Base-by-base conservation (phyloP, 176 grass and related monocot genomes). In the Bonia amplexicaulis region DNA sequence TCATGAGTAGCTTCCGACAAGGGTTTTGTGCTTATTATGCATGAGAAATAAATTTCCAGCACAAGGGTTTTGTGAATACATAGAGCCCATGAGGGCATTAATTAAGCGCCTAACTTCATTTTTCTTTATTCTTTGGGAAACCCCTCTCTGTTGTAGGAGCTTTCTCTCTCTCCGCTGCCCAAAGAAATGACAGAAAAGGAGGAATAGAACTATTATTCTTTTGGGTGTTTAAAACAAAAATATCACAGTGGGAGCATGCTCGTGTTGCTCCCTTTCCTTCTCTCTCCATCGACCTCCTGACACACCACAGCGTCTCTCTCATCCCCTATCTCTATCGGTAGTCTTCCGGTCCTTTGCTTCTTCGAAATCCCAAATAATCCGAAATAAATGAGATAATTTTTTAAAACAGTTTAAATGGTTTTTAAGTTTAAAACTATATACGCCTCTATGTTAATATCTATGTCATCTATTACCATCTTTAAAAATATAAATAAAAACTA, bases 211-310 rank as follows among this genome's bases (percentile, higher is more conserved):
- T 69, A 53, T 19, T 48, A 33, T 63, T 76, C 42, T 74, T 79
- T 73, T 85, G 45, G 41, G 41, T 69, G 19, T 13, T 61, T 26
- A n/a, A 66, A 58, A 25, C 60, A 79, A 73, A 40, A 40, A 76
- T 58, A 85, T 73, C 31, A 31, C 15, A 80, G 53, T 89, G 79
- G 37, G 53, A 76, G 31, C 78, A 83, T 20, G 60, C 65, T 53
- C 14, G 58, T 40, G 49, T 17, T 83, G 39, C 77, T 78, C 35
- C 44, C 75, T 61, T 53, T 26, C 70, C 70, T 78, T 44, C 47
- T 25, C 63, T 73, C 85, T 78, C 45, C 84, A 61, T 83, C 60
- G 23, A 45, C 65, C 60, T 74, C 75, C 57, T 93, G 91, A 96
- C 94, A 96, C 71, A 52, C 65, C 68, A 80, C 72, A 84, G 49